A percentile compares a stretch with the other conserved stretches of the same genome.
Evolutionary conservation across 164 flowering plant species (phyloP).

Genomic region (Vitis rotundifolia): DNA sequence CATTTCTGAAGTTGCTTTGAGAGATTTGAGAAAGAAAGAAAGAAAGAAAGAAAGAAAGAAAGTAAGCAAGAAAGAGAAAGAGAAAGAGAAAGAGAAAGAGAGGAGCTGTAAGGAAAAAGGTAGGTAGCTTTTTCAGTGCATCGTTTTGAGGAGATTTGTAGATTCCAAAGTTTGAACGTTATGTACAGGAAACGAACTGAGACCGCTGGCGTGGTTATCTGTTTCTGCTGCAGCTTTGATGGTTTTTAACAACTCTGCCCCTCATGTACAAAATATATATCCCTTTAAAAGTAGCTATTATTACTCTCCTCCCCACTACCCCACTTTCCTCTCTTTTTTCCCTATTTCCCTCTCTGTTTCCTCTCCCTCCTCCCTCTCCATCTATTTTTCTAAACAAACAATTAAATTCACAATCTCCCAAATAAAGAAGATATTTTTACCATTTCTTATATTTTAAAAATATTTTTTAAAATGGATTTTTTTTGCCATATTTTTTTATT

Average conservation of each 20-base stretch:
- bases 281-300: too few relatives aligned
- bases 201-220: constrained; percentile 3
- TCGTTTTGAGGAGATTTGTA: not conserved
- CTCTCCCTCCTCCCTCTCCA: too few relatives aligned
- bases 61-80: not conserved
- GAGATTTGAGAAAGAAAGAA: not conserved
- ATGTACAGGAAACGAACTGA: constrained; percentile 13
- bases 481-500: too few relatives aligned
- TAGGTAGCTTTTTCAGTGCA: not conserved
- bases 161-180: constrained; percentile 7
- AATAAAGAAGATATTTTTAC: too few relatives aligned
- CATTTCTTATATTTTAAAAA: too few relatives aligned
- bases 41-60: too few relatives aligned
- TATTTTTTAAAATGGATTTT: too few relatives aligned
- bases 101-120: not conserved
- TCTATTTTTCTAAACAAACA: not conserved
- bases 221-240: not conserved
- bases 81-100: not conserved
- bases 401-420: not conserved
- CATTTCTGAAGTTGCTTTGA: constrained; percentile 12
- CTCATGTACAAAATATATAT: too few relatives aligned
- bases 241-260: not conserved
- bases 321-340: too few relatives aligned
- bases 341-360: too few relatives aligned
- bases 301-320: too few relatives aligned